Evolutionary conservation across 805 yeast species (phyloP).

Genomic region (Debaryomyces tyrocola): DNA sequence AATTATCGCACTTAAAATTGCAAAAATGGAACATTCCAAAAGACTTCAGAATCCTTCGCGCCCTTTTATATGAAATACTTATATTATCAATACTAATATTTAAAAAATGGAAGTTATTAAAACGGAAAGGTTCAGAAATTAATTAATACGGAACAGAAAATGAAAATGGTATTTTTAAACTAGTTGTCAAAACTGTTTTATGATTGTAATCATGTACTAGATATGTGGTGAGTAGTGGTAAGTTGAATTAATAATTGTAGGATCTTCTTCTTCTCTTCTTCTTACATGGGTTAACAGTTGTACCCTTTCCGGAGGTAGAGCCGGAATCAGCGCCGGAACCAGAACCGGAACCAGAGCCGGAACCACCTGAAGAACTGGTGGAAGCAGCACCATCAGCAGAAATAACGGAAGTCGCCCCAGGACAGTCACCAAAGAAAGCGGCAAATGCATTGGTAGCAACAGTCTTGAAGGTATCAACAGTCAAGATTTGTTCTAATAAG

Average conservation of each 20-base stretch:
- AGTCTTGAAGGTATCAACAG: slow-evolving; percentile 30
- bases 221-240: not conserved
- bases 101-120: too few species aligned
- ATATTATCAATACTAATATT: too few species aligned
- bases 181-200: not conserved
- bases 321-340: slow-evolving; percentile 10
- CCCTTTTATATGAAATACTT: too few species aligned
- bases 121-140: not conserved
- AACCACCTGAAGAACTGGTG: slow-evolving; percentile 8
- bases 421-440: slow-evolving; percentile 36
- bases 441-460: slow-evolving; percentile 38
- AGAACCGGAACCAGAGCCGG: slow-evolving; percentile 8
- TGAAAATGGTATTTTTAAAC: not conserved
- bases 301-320: slow-evolving; percentile 2
- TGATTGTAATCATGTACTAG: not conserved
- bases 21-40: too few species aligned
- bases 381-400: slow-evolving; percentile 4
- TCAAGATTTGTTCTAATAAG: slow-evolving; percentile 34
- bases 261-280: slow-evolving; percentile 35
- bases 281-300: slow-evolving; percentile 21
- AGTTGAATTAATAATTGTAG: slow-evolving; percentile 12
- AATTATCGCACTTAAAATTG: too few species aligned
- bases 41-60: too few species aligned
- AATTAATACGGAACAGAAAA: not conserved
- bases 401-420: slow-evolving; percentile 12